Base-by-base conservation (phyloP, 1,139 yeast species). In the Hansenula lynferdii region DNA sequence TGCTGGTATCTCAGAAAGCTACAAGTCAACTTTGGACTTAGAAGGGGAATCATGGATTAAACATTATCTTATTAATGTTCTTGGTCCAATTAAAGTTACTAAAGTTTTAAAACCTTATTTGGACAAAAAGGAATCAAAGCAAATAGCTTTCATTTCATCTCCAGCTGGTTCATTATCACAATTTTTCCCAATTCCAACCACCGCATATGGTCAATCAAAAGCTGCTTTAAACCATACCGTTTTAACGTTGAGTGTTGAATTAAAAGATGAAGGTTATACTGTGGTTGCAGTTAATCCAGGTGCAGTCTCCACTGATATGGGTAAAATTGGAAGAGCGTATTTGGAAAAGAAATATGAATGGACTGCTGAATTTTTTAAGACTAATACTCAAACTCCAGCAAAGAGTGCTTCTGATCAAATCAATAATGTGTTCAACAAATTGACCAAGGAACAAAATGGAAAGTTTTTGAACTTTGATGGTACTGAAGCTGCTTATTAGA, bases 181-280 rank as follows among this genome's bases (percentile, higher is more conserved):
- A 5, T 44, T 34, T 28, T 8, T 43, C 7, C 50, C 51, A 8
- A 10, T 45, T 9, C 30, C 51, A 5, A 19, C 41, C 18, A 35
- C 56, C 20, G 62, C 60, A 6, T 64, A 64, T 42, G 68, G 68
- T 10, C 49, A 49, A 23, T 60, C 67, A 17, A 65, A 64, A 39
- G 66, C 67, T n/a, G 65, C 64, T 1, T 34, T 63, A 39, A 62
- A 62, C 49, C 58, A 48, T 31, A 26, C 53, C 2, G 47, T 49
- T 11, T 51, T 46, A 26, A 49, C 48, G 11, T 37, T 62, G 30
- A 47, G 57, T 20, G 26, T 23, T 18, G 64, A 62, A 35, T 41
- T 51, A 15, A 43, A 43, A 15, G 39, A 32, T 1, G 57, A 60
- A 21, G 53, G 49, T 2, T 54, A 56, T 36, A 50, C 45, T 5